Base-by-base conservation (phyloP, 2,329 filamentous ascomycete genomes). In the Aspergillus tubingensis region DNA sequence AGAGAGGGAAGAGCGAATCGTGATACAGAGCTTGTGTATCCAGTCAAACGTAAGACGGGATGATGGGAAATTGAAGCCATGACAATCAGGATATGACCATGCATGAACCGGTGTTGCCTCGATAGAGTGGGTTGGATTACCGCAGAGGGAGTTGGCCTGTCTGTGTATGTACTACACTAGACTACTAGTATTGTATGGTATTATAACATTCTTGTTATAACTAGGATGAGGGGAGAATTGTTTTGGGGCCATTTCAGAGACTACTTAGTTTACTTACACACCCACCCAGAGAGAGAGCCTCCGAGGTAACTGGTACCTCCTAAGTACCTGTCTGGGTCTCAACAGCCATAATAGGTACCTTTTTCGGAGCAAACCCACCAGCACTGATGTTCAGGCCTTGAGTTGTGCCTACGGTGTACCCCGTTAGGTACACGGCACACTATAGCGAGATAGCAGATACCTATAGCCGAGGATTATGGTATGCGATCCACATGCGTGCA, bases 31-130 rank as follows among this genome's bases (percentile, higher is more conserved):
- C 15, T 30, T 47, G 39, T 38, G 13, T 13, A 15, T 25, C 36
- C 19, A 43, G 30, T 19, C 32, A 36, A 32, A 17, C 27, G 38
- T 44, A 25, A 43, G 21, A 13, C 41, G 32, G 11, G 11, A 13
- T 13, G 19, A 23, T 44, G 19, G 19, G 41, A 11, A 44, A 21
- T 23, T 6, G 19, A 44, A 44, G 19, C 41, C 41, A 13, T 19
- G 41, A 21, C 23, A 11, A 58, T 61, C 32, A 19, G 23, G 44
- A 52, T 57, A 32, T 17, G 59, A 38, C 53, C 57, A 55, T 65
- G 63, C 65, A 63, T 65, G 65, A 68, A 64, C 65, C 38, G 63
- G 63, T 64, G 64, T 62, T 62, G 65, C 53, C 49, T 61, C 44
- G 23, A 64, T 43, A 43, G 57, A 57, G 61, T 54, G 25, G 41